Conservation (phyloP, 108 stramenopile species). For the Nannochloropsis gaditana region DNA sequence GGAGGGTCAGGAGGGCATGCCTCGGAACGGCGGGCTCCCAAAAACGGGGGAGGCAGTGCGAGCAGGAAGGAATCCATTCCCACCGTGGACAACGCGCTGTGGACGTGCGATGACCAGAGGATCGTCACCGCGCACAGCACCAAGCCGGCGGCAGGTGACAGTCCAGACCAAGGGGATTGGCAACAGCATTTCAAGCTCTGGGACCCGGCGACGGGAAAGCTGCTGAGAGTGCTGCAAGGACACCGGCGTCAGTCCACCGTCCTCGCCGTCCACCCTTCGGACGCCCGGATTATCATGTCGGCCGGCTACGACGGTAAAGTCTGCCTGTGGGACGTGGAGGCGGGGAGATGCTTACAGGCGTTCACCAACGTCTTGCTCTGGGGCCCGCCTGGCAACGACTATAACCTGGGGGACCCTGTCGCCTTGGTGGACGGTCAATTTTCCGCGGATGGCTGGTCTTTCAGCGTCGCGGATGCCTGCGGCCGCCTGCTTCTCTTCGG, state of each 20-base stretch:
- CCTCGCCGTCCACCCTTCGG: slow-evolving; percentile 38
- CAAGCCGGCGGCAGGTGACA: not conserved
- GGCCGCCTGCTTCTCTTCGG: not conserved
- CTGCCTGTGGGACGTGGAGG: slow-evolving; percentile 44
- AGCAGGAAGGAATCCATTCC: slow-evolving; percentile 21
- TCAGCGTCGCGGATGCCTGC: slow-evolving; percentile 40
- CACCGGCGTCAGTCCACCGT: slow-evolving; percentile 16
- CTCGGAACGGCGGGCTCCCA: not conserved
- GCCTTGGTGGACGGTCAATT: slow-evolving; percentile 34
- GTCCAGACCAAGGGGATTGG: not conserved
- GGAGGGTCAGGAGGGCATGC: not conserved
- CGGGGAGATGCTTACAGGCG: not conserved
- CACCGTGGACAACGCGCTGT: slow-evolving; percentile 35
- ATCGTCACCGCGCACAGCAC: slow-evolving; percentile 44
- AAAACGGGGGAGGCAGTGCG: not conserved
- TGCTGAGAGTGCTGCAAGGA: slow-evolving; percentile 26
- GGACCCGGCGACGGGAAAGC: slow-evolving; percentile 40
- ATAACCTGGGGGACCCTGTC: slow-evolving; percentile 23
- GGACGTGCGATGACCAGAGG: slow-evolving; percentile 47
- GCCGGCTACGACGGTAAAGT: slow-evolving; percentile 44
- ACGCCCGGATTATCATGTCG: slow-evolving; percentile 30
- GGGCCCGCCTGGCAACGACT: slow-evolving; percentile 29
- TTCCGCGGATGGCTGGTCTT: slow-evolving; percentile 37
- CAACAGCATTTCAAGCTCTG: slow-evolving; percentile 33
- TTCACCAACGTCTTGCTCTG: slow-evolving; percentile 32